These are phyloP conservation scores for Musa itinerans DNA, from an alignment of 176 grass and related monocot species.

Conservation along the genomic window DNA sequence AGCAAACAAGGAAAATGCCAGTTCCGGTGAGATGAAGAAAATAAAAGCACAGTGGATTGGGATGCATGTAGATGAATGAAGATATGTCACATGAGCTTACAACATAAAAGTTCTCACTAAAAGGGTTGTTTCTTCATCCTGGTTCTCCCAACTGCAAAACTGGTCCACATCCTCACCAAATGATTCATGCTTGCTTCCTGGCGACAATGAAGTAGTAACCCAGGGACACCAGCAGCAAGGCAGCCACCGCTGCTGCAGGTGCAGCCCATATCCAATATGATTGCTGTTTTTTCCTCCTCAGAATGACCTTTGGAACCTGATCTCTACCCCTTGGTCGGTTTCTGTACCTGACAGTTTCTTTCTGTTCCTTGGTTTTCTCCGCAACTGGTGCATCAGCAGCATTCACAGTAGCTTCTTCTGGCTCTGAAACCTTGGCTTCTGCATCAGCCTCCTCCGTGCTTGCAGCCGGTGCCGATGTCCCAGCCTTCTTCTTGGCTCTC, in stretches of 20 bases:
- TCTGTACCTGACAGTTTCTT: slow-evolving; percentile 34
- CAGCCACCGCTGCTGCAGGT: slow-evolving; percentile 16
- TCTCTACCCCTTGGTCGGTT: slow-evolving; percentile 30
- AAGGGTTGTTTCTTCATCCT: too few species aligned
- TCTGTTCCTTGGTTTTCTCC: slow-evolving; percentile 37
- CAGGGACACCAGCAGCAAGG: slow-evolving; percentile 27
- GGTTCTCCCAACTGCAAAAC: slow-evolving; percentile 1
- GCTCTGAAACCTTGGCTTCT: slow-evolving; percentile 52
- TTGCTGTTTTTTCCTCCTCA: slow-evolving; percentile 59
- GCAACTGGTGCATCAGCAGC: slow-evolving; percentile 27
- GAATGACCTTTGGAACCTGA: slow-evolving; percentile 44
- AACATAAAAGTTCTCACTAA: too few species aligned
- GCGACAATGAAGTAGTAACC: slow-evolving; percentile 18
- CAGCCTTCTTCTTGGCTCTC: slow-evolving; percentile 64
- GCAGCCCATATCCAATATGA: slow-evolving; percentile 50
- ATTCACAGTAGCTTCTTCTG: slow-evolving; percentile 37
- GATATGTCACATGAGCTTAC: too few species aligned
- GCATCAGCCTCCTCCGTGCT: slow-evolving; percentile 39
- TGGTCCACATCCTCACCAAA: background rate
- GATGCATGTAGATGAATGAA: too few species aligned
- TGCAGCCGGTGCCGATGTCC: slow-evolving; percentile 12
- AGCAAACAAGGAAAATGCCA: too few species aligned
- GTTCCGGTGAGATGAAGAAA: too few species aligned
- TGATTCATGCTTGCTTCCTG: background rate
- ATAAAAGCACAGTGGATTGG: too few species aligned